A percentile compares a stretch with the other conserved stretches of the same genome.
These are phyloP conservation scores for Aspergillus steynii DNA, from an alignment of 495 filamentous ascomycete genomes.

Conservation along the genomic window DNA sequence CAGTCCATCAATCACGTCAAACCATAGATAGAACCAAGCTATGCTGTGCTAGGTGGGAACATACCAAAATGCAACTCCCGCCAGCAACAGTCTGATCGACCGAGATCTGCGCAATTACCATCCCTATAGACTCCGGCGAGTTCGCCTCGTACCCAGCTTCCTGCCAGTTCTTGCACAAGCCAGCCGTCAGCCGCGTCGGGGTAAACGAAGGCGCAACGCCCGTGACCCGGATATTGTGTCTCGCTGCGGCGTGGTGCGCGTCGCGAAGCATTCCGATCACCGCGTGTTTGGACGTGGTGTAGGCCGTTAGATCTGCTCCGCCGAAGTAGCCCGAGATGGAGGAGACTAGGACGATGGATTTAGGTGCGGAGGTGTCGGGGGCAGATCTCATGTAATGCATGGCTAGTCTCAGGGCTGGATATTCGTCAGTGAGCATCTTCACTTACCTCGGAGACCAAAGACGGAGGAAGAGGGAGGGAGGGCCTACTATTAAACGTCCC, in stretches of 20 bases:
- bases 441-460: not conserved
- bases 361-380: not conserved
- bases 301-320: conserved; percentile 28
- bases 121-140: conserved; percentile 5
- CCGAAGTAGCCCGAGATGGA: conserved; percentile 37
- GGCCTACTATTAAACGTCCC: conserved; percentile 28
- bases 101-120: not conserved
- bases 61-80: not conserved
- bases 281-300: conserved; percentile 36
- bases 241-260: conserved; percentile 21
- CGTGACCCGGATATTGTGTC: conserved; percentile 26
- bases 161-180: conserved; percentile 23
- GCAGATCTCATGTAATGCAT: not conserved
- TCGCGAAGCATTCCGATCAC: conserved; percentile 30
- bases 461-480: not conserved
- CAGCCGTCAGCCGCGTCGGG: conserved; percentile 27
- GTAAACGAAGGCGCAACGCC: conserved; percentile 35
- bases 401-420: not conserved
- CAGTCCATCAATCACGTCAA: not conserved
- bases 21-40: not conserved
- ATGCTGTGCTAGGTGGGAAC: no score
- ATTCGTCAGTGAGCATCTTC: not conserved
- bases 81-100: not conserved
- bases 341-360: conserved; percentile 28
- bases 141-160: conserved; percentile 24